Evolutionary conservation across 2,329 filamentous ascomycete genomes (phyloP).

Genomic region (Penicillium sp.): DNA sequence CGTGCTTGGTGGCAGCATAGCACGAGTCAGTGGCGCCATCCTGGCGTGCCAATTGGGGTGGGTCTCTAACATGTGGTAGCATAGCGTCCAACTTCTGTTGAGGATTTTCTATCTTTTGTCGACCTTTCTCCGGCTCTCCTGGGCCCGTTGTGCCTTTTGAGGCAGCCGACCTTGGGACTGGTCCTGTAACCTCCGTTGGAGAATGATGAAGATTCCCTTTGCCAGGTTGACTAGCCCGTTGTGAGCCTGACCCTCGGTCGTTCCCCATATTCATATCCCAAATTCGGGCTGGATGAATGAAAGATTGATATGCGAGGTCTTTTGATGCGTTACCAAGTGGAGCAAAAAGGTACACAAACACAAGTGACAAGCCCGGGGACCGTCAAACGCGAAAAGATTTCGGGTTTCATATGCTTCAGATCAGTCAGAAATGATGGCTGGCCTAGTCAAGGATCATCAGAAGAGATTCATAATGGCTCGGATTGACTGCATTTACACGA

Average conservation of each 20-base stretch:
- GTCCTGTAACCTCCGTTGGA: background rate
- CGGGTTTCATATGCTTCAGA: background rate
- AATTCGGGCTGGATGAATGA: background rate
- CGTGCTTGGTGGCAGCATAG: conserved; percentile 11
- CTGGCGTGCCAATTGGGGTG: background rate
- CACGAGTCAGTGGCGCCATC: background rate
- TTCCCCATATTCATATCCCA: background rate
- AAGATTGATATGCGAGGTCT: background rate
- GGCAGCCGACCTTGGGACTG: background rate
- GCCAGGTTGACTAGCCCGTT: background rate
- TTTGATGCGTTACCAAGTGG: background rate
- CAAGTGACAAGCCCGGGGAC: background rate
- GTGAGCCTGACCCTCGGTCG: too few species aligned
- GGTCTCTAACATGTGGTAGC: background rate
- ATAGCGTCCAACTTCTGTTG: background rate
- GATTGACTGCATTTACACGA: background rate
- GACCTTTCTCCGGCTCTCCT: background rate
- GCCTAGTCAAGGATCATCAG: background rate
- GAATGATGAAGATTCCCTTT: background rate
- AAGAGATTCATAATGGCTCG: background rate
- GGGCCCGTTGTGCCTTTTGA: background rate
- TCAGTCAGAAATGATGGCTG: background rate
- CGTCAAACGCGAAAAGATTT: background rate
- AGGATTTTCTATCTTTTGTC: background rate
- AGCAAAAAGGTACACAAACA: background rate